Conservation (phyloP, 306 rosid genomes). For the Fagus sylvatica region DNA sequence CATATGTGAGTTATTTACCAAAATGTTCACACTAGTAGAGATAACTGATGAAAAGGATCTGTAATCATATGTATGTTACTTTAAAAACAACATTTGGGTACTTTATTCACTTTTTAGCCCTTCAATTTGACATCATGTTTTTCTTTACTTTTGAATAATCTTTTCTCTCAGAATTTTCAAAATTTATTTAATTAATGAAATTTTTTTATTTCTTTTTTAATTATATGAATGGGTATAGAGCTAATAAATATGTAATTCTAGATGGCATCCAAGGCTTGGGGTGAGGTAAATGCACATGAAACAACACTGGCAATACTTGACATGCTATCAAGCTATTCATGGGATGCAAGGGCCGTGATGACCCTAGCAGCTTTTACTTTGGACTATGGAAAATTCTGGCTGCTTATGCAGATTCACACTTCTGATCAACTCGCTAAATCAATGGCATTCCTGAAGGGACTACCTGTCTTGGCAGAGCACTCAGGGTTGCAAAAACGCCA, state of each 20-base stretch:
- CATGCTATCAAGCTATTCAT: conserved; percentile 35
- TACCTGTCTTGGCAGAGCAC: conserved; percentile 32
- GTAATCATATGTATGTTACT: neutral
- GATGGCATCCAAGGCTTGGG: conserved; percentile 38
- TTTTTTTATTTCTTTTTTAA: too few relatives aligned
- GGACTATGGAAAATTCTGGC: conserved; percentile 51
- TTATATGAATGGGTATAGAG: neutral
- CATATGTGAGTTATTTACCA: neutral
- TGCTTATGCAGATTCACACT: conserved; percentile 29
- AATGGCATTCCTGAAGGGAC: conserved; percentile 33
- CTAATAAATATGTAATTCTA: neutral
- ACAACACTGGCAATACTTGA: conserved; percentile 39
- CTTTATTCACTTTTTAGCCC: neutral
- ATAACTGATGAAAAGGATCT: neutral
- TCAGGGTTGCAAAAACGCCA: conserved; percentile 22
- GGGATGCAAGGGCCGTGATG: conserved; percentile 54
- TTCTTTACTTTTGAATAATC: too few relatives aligned
- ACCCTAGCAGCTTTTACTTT: conserved; percentile 50
- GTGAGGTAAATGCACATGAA: conserved; percentile 36
- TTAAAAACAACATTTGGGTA: neutral
- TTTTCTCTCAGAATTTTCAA: too few relatives aligned
- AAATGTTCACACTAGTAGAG: neutral
- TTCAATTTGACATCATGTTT: neutral
- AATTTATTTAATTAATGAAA: too few relatives aligned
- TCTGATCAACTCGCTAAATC: conserved; percentile 39